phyloP scores from a whole-genome alignment of 805 yeast genomes.

The Kodamaea kaohsiungensis region DNA sequence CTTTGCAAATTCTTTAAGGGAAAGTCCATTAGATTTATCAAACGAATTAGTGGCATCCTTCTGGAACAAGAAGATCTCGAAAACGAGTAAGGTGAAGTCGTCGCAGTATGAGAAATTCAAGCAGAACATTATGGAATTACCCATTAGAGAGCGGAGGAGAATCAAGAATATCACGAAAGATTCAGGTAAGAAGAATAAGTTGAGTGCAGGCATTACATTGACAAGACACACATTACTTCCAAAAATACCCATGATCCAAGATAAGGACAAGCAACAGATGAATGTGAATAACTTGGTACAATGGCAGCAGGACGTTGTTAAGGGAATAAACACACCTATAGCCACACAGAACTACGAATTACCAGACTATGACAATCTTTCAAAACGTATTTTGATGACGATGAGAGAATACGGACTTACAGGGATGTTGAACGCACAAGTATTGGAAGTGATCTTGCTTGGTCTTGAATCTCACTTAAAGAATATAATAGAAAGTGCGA shows the following conservation, averaged over 20 bases:
- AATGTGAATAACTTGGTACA: constrained; percentile 58
- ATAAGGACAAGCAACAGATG: constrained; percentile 43
- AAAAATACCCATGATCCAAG: constrained; percentile 75
- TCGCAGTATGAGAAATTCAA: constrained; percentile 80
- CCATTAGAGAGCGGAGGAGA: constrained; percentile 81
- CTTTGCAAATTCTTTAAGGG: constrained; percentile 80
- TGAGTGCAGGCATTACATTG: constrained; percentile 65
- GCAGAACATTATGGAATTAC: constrained; percentile 81
- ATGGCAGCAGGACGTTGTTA: constrained; percentile 92
- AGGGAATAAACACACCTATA: constrained; percentile 79
- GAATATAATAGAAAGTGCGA: constrained; percentile 68
- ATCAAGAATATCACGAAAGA: constrained; percentile 82
- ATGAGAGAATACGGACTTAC: constrained; percentile 89
- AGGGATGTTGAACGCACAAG: constrained; percentile 75
- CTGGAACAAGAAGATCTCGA: constrained; percentile 53
- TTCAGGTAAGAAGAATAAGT: constrained; percentile 73
- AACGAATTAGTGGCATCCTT: constrained; percentile 41
- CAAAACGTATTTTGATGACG: constrained; percentile 71
- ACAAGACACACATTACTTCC: constrained; percentile 77
- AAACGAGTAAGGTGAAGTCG: constrained; percentile 50
- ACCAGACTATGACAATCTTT: constrained; percentile 74
- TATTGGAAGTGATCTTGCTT: constrained; percentile 72
- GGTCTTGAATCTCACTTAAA: constrained; percentile 84
- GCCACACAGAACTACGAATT: constrained; percentile 76
- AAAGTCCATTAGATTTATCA: constrained; percentile 61